phyloP scores from a whole-genome alignment of 352 stramenopile genomes.

The Phytophthora crassamura region DNA sequence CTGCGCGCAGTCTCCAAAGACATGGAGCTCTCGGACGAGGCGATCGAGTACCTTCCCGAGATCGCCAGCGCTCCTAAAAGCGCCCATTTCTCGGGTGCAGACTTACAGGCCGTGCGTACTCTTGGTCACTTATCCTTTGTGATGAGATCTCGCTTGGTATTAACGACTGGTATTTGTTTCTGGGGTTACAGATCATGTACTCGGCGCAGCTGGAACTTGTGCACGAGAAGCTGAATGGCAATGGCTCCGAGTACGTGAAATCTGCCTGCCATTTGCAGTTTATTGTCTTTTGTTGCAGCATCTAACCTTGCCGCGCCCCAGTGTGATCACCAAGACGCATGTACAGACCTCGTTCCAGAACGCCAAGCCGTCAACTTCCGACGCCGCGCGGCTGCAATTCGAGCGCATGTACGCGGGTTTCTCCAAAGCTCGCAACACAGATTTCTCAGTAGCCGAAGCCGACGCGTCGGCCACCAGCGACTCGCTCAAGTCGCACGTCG shows the following conservation, averaged over 20 bases:
- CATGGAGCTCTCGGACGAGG: constrained; percentile 77
- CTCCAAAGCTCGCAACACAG: constrained; percentile 71
- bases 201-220: constrained; percentile 95
- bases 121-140: not conserved
- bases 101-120: constrained; percentile 90
- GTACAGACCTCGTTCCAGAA: constrained; percentile 69
- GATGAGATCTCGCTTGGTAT: not conserved
- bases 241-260: constrained; percentile 59
- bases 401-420: constrained; percentile 77
- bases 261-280: not conserved
- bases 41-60: constrained; percentile 73
- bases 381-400: constrained; percentile 62
- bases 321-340: constrained; percentile 60
- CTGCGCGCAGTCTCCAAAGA: constrained; percentile 75
- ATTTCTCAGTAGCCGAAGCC: constrained; percentile 67
- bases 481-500: constrained; percentile 60
- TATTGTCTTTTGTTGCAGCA: not conserved
- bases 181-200: constrained; percentile 84
- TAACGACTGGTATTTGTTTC: constrained; percentile 6
- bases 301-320: constrained; percentile 10
- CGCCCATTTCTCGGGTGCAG: constrained; percentile 90
- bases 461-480: constrained; percentile 51
- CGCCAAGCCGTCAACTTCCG: constrained; percentile 77
- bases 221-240: constrained; percentile 85
- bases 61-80: constrained; percentile 77